phyloP scores from a whole-genome alignment of 129 eudicot genomes.

The Centaurea solstitialis region DNA sequence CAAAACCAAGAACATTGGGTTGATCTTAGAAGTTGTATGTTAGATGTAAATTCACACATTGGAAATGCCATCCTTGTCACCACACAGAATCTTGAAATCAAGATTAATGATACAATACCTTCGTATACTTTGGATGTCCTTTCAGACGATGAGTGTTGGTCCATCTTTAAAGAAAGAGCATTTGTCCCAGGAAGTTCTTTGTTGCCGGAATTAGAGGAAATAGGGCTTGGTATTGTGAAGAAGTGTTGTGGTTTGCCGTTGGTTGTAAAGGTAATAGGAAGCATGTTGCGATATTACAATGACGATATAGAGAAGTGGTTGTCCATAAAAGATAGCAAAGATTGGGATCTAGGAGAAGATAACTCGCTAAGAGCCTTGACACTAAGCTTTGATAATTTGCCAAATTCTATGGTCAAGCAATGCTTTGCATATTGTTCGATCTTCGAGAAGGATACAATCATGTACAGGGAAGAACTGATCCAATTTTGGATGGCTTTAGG shows the following conservation, averaged over 20 bases:
- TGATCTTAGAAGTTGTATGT: neutral
- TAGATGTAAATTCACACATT: neutral
- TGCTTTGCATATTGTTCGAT: neutral
- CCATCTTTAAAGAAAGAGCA: slow-evolving; percentile 2
- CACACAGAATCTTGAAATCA: neutral
- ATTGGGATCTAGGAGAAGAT: neutral
- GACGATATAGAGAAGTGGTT: neutral
- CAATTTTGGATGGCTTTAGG: slow-evolving; percentile 23
- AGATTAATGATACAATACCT: neutral
- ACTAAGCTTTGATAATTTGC: neutral
- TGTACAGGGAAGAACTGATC: neutral
- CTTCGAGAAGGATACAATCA: neutral
- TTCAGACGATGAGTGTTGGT: neutral
- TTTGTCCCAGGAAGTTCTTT: neutral
- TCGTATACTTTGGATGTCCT: neutral
- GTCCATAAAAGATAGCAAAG: neutral
- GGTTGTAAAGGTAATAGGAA: neutral
- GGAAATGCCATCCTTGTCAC: neutral
- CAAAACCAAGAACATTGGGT: neutral
- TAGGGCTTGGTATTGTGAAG: neutral
- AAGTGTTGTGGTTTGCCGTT: neutral
- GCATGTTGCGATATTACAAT: neutral
- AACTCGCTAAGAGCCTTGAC: neutral
- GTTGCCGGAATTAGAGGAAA: neutral
- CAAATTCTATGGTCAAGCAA: neutral